Base-by-base conservation (phyloP, 2,329 filamentous ascomycete species). In the Talaromyces sp. region DNA sequence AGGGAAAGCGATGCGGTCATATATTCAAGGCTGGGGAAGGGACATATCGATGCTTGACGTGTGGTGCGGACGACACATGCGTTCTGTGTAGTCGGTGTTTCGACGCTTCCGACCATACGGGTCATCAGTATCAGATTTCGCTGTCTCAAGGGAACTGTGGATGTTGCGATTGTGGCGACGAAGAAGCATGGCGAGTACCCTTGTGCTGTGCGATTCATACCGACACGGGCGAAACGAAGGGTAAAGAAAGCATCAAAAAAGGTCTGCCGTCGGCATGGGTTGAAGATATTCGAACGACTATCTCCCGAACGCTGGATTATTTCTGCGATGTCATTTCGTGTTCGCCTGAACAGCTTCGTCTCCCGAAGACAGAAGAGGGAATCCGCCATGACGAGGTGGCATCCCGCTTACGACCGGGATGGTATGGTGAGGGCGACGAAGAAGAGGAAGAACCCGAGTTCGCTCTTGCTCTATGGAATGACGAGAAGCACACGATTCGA, bases 251-350 rank as follows among this genome's bases (percentile, higher is more conserved):
- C 77, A 89, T 75, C 83, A 93, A 85, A 83, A 83, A 72, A 84
- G 86, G 72, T 79, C 79, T 97, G 58, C 92, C 95, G 0, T 83
- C 87, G 37, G 92, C 96, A 48, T 83, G 98, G 61, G 81, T 90
- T 37, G 82, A 88, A 65, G 90, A 88, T 71, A 92, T 98, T 67
- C 87, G 89, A 63, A 92, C 91, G 84, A 98, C 95, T 0, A 89
- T 99, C 68, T 87, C 91, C 1, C 86, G 92, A 66, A 89, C 88
- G 11, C 85, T 98, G 67, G 95, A 99, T 80, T 99, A 97, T 75
- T 89, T 99, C 68, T 97, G 94, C 80, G 95, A 99, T 80, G 93
- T 99, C 67, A 93, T 98, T 68, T 98, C 95, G 2, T 99, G 96
- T 79, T 96, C 94, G 1, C 96, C 96, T 0, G 96, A 99, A 79